Base-by-base conservation (phyloP, 2,329 filamentous ascomycete genomes). In the Boeremia lycopersici region DNA sequence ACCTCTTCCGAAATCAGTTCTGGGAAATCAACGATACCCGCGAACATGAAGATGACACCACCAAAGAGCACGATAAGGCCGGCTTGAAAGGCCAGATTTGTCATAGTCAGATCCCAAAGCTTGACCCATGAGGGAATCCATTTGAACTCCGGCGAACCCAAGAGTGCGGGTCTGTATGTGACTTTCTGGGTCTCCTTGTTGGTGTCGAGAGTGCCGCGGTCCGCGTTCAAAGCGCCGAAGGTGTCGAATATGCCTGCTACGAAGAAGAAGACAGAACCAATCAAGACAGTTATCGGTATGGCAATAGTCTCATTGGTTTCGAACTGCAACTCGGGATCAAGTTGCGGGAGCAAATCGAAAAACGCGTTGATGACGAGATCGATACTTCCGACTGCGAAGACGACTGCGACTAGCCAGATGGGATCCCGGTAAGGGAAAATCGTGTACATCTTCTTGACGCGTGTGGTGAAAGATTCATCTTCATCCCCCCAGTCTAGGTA, bases 11-110 rank as follows among this genome's bases (percentile, higher is more conserved):
- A n/a, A 0, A 71, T 56, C 1, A 71, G 12, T n/a, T 62, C 65
- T 2, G 67, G 68, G 13, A 65, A 68, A 29, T 65, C 66, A 13
- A 65, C 62, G n/a, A 71, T 60, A 3, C 65, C 69, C 2, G 65
- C 65, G 35, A 70, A 61, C 62, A 69, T 68, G 48, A 72, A 69
- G 35, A 71, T 62, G 2, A 72, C 49, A 15, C 68, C 68, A 8
- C 69, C 64, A 26, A 72, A 63, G 6, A 71, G 53, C 9, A 68
- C 64, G 3, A 70, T 61, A 3, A 73, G 59, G 2, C 69, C 66
- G 6, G 68, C 67, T 48, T 70, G 68, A 12, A 71, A 71, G 0
- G 67, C 63, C 9, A 65, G 41, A 28, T 62, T 68, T 8, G 54
- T 64, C 6, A 47, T 48, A 0, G 57, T 53, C 4, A 71, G 48